Percentiles rank a stretch among this genome's conserved stretches.
Evolutionary conservation across 2,329 filamentous ascomycete genomes (phyloP).

Genomic region (Ceratocystis harringtonii): DNA sequence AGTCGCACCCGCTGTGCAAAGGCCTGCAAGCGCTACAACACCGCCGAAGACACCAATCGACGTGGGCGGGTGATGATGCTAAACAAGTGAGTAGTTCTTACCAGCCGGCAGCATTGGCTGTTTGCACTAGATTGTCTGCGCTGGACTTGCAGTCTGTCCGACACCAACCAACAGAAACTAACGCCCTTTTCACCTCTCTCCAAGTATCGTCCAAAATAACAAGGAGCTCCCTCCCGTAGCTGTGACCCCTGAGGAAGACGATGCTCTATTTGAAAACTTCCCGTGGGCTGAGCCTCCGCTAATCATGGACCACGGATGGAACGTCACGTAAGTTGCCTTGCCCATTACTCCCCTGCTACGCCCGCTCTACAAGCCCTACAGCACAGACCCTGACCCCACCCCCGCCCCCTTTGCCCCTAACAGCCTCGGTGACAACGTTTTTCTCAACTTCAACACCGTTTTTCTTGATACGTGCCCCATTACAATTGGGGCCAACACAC

Average conservation of each 20-base stretch:
- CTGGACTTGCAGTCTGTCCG: background rate
- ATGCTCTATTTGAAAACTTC: conserved; percentile 44
- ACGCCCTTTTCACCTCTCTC: background rate
- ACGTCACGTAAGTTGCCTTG: conserved; percentile 37
- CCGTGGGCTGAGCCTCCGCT: conserved; percentile 59
- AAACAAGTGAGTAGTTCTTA: conserved; percentile 44
- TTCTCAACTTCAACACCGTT: conserved; percentile 58
- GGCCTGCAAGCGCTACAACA: conserved; percentile 51
- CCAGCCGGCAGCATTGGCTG: too few relatives aligned
- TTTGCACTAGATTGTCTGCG: too few relatives aligned
- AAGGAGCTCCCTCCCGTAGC: conserved; percentile 45
- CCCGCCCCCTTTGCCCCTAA: background rate
- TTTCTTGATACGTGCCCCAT: conserved; percentile 66
- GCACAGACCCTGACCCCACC: background rate
- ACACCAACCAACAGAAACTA: background rate
- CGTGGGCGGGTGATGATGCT: conserved; percentile 51
- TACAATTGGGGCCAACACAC: conserved; percentile 58
- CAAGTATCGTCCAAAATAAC: conserved; percentile 45
- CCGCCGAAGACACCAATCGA: conserved; percentile 40
- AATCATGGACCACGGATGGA: conserved; percentile 62
- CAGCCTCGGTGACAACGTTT: conserved; percentile 53
- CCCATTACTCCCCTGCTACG: too few relatives aligned
- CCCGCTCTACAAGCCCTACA: too few relatives aligned
- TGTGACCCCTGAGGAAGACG: conserved; percentile 38
- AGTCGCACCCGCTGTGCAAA: conserved; percentile 47